Percentiles rank a stretch among this genome's conserved stretches.
Evolutionary conservation across 2,329 filamentous ascomycete species (phyloP).

Genomic region (Phialophora tarda): DNA sequence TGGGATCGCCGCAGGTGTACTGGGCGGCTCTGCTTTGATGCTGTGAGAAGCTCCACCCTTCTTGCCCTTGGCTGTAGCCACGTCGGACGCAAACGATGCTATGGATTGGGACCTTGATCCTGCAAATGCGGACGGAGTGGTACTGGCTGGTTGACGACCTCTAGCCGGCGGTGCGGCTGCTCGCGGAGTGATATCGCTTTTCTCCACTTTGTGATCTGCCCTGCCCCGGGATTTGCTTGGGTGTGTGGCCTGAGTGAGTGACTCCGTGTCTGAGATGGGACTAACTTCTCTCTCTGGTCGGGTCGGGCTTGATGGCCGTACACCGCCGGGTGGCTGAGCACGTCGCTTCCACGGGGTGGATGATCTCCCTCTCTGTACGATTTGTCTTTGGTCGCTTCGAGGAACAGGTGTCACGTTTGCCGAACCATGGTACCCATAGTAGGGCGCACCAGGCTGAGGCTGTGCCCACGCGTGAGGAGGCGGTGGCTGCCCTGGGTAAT

Average conservation of each 20-base stretch:
- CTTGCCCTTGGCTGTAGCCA: slow-evolving; percentile 30
- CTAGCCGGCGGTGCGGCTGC: slow-evolving; percentile 17
- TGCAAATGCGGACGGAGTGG: slow-evolving; percentile 32
- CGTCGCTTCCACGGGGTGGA: slow-evolving; percentile 40
- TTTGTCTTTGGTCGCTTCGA: slow-evolving; percentile 26
- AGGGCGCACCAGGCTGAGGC: slow-evolving; percentile 29
- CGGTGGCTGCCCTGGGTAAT: slow-evolving; percentile 31
- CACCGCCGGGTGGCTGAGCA: slow-evolving; percentile 10
- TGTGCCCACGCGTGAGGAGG: slow-evolving; percentile 32
- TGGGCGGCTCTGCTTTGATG: slow-evolving; percentile 42
- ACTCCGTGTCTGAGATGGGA: slow-evolving; percentile 38
- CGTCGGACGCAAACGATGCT: slow-evolving; percentile 37
- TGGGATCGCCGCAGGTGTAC: slow-evolving; percentile 44
- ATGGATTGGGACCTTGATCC: slow-evolving; percentile 37
- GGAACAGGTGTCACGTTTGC: slow-evolving; percentile 35
- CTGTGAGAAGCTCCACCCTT: slow-evolving; percentile 30
- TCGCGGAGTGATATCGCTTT: slow-evolving; percentile 17
- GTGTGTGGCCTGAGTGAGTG: slow-evolving; percentile 25
- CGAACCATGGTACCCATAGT: slow-evolving; percentile 33
- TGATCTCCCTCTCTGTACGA: slow-evolving; percentile 25
- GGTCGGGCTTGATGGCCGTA: slow-evolving; percentile 32
- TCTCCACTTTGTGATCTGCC: slow-evolving; percentile 17
- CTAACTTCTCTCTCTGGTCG: slow-evolving; percentile 39
- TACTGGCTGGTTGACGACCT: slow-evolving; percentile 33
- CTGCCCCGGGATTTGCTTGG: slow-evolving; percentile 22